phyloP scores from a whole-genome alignment of 75 land plant species.

The Larix kaempferi region DNA sequence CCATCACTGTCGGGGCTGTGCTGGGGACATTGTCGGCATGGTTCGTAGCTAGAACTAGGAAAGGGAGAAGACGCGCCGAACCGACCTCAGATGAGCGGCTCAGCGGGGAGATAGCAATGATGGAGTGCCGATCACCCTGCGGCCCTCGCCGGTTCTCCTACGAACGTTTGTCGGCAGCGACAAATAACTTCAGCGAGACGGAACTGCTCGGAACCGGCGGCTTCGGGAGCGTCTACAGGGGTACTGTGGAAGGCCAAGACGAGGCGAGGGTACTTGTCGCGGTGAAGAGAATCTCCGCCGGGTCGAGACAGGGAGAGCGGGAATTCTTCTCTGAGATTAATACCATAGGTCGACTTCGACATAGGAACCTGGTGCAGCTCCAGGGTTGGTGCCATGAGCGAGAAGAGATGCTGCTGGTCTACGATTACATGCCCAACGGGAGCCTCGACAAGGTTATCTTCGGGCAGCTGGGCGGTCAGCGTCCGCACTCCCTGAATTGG shows the following conservation, averaged over 20 bases:
- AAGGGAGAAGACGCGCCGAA: not conserved
- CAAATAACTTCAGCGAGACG: conserved; percentile 26
- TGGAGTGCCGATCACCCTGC: too few species aligned
- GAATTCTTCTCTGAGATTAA: conserved; percentile 45
- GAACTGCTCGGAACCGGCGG: conserved; percentile 41
- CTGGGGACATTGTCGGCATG: not conserved
- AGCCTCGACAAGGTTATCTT: conserved; percentile 23
- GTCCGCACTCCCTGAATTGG: conserved; percentile 18
- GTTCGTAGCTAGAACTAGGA: not conserved
- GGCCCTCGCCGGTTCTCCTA: conserved; percentile 23
- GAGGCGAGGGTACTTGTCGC: conserved; percentile 10
- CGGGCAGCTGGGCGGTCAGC: too few species aligned
- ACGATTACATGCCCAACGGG: conserved; percentile 29
- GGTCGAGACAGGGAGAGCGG: conserved; percentile 29
- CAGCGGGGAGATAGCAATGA: not conserved
- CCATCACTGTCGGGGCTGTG: not conserved
- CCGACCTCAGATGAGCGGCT: too few species aligned
- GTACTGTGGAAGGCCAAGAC: not conserved
- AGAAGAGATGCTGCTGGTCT: conserved; percentile 23
- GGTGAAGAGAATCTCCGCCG: conserved; percentile 28
- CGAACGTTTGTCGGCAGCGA: conserved; percentile 21
- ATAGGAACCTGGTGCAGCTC: conserved; percentile 43
- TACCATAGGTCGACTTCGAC: conserved; percentile 37
- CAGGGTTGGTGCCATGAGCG: conserved; percentile 43
- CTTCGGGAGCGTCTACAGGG: conserved; percentile 42